phyloP scores from a whole-genome alignment of 2,329 filamentous ascomycete genomes.

The Aspergillus texensis region DNA sequence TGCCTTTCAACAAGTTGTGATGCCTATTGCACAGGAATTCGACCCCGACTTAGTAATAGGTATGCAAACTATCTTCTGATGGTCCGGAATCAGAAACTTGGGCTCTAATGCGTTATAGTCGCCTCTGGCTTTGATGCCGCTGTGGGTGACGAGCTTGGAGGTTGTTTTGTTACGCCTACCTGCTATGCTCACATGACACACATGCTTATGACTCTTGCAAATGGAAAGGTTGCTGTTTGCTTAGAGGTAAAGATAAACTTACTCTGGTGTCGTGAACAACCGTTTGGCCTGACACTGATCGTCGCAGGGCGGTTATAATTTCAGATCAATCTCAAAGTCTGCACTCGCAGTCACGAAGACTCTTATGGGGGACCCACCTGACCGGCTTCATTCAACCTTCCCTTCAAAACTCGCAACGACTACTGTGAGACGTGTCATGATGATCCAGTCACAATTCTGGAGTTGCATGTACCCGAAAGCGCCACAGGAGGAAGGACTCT shows the following conservation, averaged over 20 bases:
- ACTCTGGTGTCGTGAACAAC: neutral
- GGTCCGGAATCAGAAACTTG: neutral
- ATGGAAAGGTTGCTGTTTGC: conserved; percentile 87
- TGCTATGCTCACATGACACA: conserved; percentile 99
- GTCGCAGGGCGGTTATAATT: conserved; percentile 79
- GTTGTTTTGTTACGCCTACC: conserved; percentile 85
- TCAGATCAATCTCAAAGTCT: conserved; percentile 88
- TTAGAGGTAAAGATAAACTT: conserved; percentile 60
- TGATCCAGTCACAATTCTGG: conserved; percentile 73
- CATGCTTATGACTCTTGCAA: conserved; percentile 94
- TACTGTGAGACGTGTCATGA: conserved; percentile 60
- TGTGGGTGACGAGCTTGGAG: conserved; percentile 87
- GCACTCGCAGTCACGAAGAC: conserved; percentile 89
- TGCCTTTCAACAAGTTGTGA: conserved; percentile 92
- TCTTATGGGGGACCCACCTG: conserved; percentile 91
- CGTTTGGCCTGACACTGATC: neutral
- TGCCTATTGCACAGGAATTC: conserved; percentile 94
- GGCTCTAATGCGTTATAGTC: conserved; percentile 51
- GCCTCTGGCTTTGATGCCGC: conserved; percentile 96
- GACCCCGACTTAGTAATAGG: conserved; percentile 87
- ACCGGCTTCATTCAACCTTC: conserved; percentile 53
- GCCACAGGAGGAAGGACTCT: conserved; percentile 29
- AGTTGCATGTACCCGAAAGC: conserved; percentile 76
- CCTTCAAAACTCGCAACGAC: conserved; percentile 57
- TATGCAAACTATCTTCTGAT: conserved; percentile 30